phyloP scores from a whole-genome alignment of 495 filamentous ascomycete genomes.

The Lichenothelia convexa region DNA sequence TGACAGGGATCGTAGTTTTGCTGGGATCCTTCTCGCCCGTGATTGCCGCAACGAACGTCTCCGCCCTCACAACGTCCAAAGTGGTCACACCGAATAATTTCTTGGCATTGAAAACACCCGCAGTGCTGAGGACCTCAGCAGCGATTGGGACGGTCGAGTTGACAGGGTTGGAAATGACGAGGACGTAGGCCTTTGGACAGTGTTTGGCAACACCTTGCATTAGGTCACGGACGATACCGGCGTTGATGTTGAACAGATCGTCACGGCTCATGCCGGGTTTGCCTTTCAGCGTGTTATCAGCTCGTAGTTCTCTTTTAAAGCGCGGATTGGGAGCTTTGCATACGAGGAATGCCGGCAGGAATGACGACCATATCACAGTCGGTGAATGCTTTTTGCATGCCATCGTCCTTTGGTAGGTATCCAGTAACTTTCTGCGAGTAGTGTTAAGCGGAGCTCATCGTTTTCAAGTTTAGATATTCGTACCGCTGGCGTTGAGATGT shows the following conservation, averaged over 20 bases:
- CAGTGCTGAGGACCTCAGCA: slow-evolving; percentile 83
- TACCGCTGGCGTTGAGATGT: slow-evolving; percentile 90
- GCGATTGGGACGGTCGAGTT: slow-evolving; percentile 98
- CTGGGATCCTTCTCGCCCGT: slow-evolving; percentile 65
- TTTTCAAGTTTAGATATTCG: slow-evolving; percentile 5
- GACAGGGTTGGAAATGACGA: slow-evolving; percentile 97
- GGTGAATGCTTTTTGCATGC: slow-evolving; percentile 69
- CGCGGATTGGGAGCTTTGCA: slow-evolving; percentile 19
- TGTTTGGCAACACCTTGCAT: slow-evolving; percentile 70
- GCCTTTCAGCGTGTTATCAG: slow-evolving; percentile 33
- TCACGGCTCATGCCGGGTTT: slow-evolving; percentile 99
- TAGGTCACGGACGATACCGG: slow-evolving; percentile 26
- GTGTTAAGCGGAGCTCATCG: slow-evolving; percentile 5
- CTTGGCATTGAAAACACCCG: slow-evolving; percentile 81
- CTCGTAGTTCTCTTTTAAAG: background rate
- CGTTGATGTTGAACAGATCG: slow-evolving; percentile 64
- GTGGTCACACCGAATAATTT: slow-evolving; percentile 96
- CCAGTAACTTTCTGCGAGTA: slow-evolving; percentile 64
- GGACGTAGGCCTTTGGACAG: slow-evolving; percentile 75
- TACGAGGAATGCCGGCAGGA: slow-evolving; percentile 92
- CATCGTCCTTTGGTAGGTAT: slow-evolving; percentile 78
- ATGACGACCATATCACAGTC: slow-evolving; percentile 92
- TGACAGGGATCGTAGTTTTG: slow-evolving; percentile 69
- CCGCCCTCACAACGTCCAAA: slow-evolving; percentile 90
- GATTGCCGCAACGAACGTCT: slow-evolving; percentile 84